phyloP scores from a whole-genome alignment of 2,329 filamentous ascomycete species.

The Pseudodiploospora longispora region DNA sequence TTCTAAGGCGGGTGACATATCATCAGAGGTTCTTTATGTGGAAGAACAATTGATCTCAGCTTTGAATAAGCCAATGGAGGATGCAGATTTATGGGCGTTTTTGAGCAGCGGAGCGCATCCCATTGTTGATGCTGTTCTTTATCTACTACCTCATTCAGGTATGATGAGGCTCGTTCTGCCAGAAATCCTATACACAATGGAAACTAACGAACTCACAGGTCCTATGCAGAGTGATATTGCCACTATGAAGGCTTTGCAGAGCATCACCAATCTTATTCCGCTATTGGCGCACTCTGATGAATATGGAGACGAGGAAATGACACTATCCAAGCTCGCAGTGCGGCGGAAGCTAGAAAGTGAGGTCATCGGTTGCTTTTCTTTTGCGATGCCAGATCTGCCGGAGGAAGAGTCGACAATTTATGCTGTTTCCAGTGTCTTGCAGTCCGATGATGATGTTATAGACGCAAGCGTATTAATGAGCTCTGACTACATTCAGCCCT shows the following conservation, averaged over 20 bases:
- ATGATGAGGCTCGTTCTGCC: constrained; percentile 19
- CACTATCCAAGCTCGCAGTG: constrained; percentile 52
- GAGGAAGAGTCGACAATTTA: constrained; percentile 45
- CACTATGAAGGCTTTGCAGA: constrained; percentile 60
- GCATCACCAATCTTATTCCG: constrained; percentile 77
- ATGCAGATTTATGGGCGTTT: constrained; percentile 67
- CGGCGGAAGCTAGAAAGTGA: constrained; percentile 46
- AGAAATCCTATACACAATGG: constrained; percentile 4
- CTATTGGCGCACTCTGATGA: constrained; percentile 71
- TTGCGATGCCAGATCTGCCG: constrained; percentile 33
- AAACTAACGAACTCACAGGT: constrained; percentile 17
- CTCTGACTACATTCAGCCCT: constrained; percentile 76
- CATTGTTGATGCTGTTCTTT: constrained; percentile 79
- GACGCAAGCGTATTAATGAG: constrained; percentile 92
- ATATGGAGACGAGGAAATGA: constrained; percentile 49
- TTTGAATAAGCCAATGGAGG: constrained; percentile 48
- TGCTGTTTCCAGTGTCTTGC: constrained; percentile 67
- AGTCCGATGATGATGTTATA: constrained; percentile 71
- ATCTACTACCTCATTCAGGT: constrained; percentile 65
- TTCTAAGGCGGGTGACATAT: constrained; percentile 23
- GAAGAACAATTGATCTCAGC: constrained; percentile 37
- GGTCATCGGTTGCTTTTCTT: constrained; percentile 58
- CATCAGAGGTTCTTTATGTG: constrained; percentile 63
- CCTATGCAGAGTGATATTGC: constrained; percentile 49
- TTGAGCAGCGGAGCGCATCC: constrained; percentile 75